Evolutionary conservation across 2,329 filamentous ascomycete genomes (phyloP), one percentile per base, ranked within the genome.

Genomic region (Colletotrichum phormii): DNA sequence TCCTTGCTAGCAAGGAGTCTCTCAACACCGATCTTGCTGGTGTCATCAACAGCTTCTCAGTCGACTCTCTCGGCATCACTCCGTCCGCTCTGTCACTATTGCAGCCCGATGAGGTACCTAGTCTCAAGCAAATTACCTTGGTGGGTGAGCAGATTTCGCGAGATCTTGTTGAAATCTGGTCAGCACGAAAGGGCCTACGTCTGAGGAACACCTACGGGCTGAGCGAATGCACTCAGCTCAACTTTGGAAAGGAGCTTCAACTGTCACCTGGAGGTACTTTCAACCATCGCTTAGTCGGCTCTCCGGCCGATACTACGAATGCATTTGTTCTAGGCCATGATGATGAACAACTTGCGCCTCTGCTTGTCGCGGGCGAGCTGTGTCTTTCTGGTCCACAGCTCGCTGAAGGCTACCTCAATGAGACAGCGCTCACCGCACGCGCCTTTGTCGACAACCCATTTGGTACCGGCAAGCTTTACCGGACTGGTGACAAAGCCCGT

Each of bases 161-260:
- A 12, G 69, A 75, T 15, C 73, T 77, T 2, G 73, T 76, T 42
- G 66, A 65, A 33, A 67, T 71, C 67, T 61, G 57, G 59, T 53
- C 60, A 9, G 15, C n/a, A 5, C 29, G 29, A 12, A 11, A 33
- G 8, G n/a, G n/a, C 18, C 29, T 64, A 6, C 51, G 13, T n/a
- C 72, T 77, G 3, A 77, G 75, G 73, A 78, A 77, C 67, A 77
- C 75, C 3, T 78, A 78, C n/a, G 77, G 77, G 54, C 73, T 75
- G n/a, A 78, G 76, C 29, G 77, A 78, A 64, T 77, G 74, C 18
- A 73, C 77, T 0, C 75, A 77, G 49, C 71, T 77, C 12, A 59
- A 59, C 11, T 59, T 59, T 37, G 57, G 57, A 13, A 33, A 35
- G 12, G 57, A 77, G 75, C 46, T 75, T 72, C 35, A 62, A 63